Evolutionary conservation across 75 land plant genomes (phyloP), one percentile per base, ranked within the genome.

Genomic region (Adiantum capillusveneris): DNA sequence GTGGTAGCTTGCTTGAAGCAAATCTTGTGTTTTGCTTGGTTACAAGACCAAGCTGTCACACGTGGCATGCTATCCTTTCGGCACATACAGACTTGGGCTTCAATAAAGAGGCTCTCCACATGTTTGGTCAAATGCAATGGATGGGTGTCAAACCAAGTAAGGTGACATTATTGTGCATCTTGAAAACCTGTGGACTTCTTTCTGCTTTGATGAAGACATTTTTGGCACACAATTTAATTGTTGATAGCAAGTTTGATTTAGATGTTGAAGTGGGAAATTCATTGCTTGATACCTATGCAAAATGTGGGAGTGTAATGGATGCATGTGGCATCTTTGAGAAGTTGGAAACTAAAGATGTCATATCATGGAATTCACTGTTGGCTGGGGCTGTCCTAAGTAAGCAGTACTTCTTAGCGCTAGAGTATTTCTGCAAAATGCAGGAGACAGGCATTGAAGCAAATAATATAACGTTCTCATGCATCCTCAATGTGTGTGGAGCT

Each of bases 401-500:
- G 6, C 17, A 34, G n/a, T 9, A 22, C 11, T 14, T 24, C 16
- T 26, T 17, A 6, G 51, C 51, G 5, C 24, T 36, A 36, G 22
- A 59, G 7, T 31, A 7, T 12, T 59, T 59, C 6, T 12, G 34
- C 5, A 16, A 31, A 22, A 30, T 59, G 18, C 18, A 24, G 5
- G 5, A 11, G 28, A 30, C 12, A 13, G 78, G 73, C 11, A 2
- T 55, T 1, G 1, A 20, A 11, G 46, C 49, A 2, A 54, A 73
- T 53, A 50, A 75, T 44, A 26, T 67, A 51, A 71, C 85, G 1
- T 69, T 71, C 31, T 63, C 73, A n/a, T 82, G 70, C 57, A 31
- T 59, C 14, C 56, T 76, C 59, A 83, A 83, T 64, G 82, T 71
- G 6, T 79, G 86, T 67, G 74, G 66, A 12, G 34, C 66, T 0